A percentile compares a stretch with the other conserved stretches of the same genome.
These are phyloP conservation scores for Globisporangium paddicum DNA, from an alignment of 352 stramenopile genomes.

Conservation along the genomic window DNA sequence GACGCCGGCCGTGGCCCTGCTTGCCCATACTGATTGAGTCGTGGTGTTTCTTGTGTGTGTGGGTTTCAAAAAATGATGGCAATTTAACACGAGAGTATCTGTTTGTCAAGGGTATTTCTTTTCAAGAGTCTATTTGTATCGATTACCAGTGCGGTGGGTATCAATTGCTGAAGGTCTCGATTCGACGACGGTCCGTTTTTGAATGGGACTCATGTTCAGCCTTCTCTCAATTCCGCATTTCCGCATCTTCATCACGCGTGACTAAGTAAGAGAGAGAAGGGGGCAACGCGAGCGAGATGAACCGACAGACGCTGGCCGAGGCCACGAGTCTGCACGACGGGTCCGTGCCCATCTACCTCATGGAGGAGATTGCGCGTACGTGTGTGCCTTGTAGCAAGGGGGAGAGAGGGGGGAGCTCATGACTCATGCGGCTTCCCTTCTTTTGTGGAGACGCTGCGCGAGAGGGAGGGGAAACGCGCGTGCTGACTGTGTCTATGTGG, in stretches of 20 bases:
- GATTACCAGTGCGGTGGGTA: not conserved
- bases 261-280: not conserved
- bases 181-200: not conserved
- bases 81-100: not conserved
- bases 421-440: too few relatives aligned
- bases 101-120: not conserved
- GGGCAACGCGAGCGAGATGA: constrained; percentile 45
- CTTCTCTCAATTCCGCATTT: not conserved
- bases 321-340: constrained; percentile 83
- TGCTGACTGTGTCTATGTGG: constrained; percentile 10
- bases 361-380: constrained; percentile 81
- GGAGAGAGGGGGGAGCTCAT: not conserved
- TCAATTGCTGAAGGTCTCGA: not conserved
- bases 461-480: not conserved
- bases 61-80: not conserved
- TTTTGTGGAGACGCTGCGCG: not conserved
- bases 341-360: constrained; percentile 75
- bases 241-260: not conserved
- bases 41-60: not conserved
- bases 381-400: constrained; percentile 2
- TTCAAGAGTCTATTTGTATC: not conserved
- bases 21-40: constrained; percentile 21
- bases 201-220: not conserved
- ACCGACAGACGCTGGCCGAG: constrained; percentile 73
- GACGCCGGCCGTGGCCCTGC: constrained; percentile 35